These are phyloP conservation scores for Paraconiothyrium brasiliense DNA, from an alignment of 2,329 filamentous ascomycete genomes.

Conservation along the genomic window DNA sequence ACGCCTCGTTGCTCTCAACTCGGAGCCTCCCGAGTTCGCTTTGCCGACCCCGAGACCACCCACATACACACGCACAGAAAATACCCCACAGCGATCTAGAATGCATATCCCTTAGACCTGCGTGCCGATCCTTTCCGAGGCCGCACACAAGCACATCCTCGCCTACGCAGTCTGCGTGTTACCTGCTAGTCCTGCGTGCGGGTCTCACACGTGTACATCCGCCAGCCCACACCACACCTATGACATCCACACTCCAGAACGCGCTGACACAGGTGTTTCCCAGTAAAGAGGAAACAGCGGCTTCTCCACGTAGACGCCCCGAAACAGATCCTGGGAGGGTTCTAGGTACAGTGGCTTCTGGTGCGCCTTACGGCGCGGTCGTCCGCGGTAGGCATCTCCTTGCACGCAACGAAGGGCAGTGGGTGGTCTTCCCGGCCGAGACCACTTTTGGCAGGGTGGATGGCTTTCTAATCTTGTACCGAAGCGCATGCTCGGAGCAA, in stretches of 20 bases:
- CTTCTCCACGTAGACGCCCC: not conserved
- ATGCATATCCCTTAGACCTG: not conserved
- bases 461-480: not conserved
- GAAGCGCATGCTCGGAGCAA: not conserved
- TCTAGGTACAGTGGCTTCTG: not conserved
- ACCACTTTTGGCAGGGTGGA: no score
- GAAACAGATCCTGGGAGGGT: not conserved
- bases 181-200: not conserved
- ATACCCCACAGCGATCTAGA: conserved; percentile 13
- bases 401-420: not conserved
- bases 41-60: not conserved
- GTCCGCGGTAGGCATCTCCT: conserved; percentile 2
- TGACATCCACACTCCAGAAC: not conserved
- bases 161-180: not conserved
- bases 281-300: not conserved
- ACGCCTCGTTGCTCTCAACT: not conserved
- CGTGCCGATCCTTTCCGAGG: conserved; percentile 10
- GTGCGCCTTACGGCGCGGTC: not conserved
- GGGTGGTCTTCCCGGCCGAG: no score
- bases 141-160: not conserved
- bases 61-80: not conserved
- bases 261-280: not conserved
- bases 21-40: not conserved
- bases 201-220: not conserved
- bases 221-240: not conserved